Evolutionary conservation across 352 stramenopile genomes (phyloP), one percentile per base, ranked within the genome.

Genomic region (Pythium guiyangense): DNA sequence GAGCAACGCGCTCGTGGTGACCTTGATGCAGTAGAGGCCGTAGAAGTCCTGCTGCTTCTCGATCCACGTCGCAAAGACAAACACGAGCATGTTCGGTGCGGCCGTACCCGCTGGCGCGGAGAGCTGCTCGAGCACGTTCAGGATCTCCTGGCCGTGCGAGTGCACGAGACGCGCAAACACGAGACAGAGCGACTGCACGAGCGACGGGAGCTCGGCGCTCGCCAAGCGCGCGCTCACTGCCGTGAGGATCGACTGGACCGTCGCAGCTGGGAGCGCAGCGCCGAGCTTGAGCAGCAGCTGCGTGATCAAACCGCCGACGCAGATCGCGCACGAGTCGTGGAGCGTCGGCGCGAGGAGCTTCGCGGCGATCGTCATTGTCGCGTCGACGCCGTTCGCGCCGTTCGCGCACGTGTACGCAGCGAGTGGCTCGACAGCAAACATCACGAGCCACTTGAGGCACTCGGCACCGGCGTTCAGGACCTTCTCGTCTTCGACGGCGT

Each of bases 21-120:
- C 81, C 60, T 92, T 94, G 60, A 94, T 84, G 50, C 76, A 87
- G 64, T 91, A 91, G 6, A 88, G 69, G 12, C 84, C 81, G 48
- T 94, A 94, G 49, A 94, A 94, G 25, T 92, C 81, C 17, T 74
- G 62, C 54, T 94, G 84, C 61, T 90, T 90, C 51, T 92, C 79
- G 34, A 94, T 84, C 84, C 84, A 94, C 17, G 80, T 88, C 31
- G 67, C 63, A 52, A 92, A 86, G 2, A 94, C 81, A 74, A 94
- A 94, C 42, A 67, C 69, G 27, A 92, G 60, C 79, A 92, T 83
- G 49, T 79, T 91, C 4, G 67, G 63, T 29, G 72, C 47, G 25
- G 42, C 25, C 1, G 43, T 17, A 8, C 20, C 15, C 47, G 60
- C 43, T 2, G 77, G 77, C 34, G 77, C 54, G 14, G 82, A 77